Conservation (phyloP, 768 basidiomycete species). For the Boletus reticuloceps region DNA sequence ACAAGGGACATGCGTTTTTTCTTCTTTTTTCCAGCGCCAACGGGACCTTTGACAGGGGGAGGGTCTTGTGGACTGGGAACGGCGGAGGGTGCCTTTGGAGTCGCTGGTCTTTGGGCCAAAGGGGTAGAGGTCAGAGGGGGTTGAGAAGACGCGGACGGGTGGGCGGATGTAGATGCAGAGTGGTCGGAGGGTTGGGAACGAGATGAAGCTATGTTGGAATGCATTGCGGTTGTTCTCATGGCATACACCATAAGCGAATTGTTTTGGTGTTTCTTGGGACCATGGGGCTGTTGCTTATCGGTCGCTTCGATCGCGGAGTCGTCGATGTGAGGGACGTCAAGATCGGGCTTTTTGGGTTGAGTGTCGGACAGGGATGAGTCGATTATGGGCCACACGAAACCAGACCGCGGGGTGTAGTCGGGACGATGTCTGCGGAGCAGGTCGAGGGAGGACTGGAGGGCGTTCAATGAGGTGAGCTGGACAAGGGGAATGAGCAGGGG, state of each 20-base stretch:
- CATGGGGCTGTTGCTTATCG: conserved; percentile 26
- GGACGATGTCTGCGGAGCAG: conserved; percentile 72
- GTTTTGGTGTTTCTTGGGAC: conserved; percentile 62
- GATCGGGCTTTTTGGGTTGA: conserved; percentile 38
- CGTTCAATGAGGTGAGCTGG: conserved; percentile 67
- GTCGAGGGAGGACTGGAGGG: conserved; percentile 75
- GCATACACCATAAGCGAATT: conserved; percentile 68
- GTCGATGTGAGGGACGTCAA: conserved; percentile 27
- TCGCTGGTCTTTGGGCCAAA: conserved; percentile 20
- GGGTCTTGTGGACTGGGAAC: conserved; percentile 45
- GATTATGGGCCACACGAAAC: conserved; percentile 82
- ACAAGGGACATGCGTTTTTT: conserved; percentile 57
- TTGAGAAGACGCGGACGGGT: conserved; percentile 20
- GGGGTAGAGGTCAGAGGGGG: conserved; percentile 38
- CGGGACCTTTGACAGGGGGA: conserved; percentile 41
- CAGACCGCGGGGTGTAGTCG: conserved; percentile 79
- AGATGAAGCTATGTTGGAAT: conserved; percentile 55
- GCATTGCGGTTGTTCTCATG: conserved; percentile 75
- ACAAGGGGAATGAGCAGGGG: neutral
- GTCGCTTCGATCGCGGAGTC: conserved; percentile 16
- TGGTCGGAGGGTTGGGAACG: conserved; percentile 32
- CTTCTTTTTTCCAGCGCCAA: conserved; percentile 66
- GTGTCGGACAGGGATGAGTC: conserved; percentile 49
- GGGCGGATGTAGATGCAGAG: conserved; percentile 27
- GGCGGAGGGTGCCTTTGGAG: conserved; percentile 31